phyloP scores from a whole-genome alignment of 371 early-diverging fungal genomes.

The Saksenaea vasiformis region DNA sequence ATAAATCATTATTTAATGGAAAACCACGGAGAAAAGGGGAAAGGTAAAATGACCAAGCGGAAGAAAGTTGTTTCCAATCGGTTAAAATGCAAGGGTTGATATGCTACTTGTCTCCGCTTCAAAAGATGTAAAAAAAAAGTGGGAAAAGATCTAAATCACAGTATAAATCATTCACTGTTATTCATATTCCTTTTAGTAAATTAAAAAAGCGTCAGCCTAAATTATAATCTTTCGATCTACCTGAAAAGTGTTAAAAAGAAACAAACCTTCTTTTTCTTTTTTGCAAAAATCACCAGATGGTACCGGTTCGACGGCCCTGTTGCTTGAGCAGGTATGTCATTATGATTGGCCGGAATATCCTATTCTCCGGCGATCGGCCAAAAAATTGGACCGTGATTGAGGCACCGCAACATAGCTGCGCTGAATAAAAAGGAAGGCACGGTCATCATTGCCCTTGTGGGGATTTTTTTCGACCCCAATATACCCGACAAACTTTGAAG shows the following conservation, averaged over 20 bases:
- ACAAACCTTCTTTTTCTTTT: not conserved
- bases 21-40: not conserved
- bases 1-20: not conserved
- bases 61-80: slow-evolving; percentile 2
- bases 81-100: not conserved
- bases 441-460: not conserved
- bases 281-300: not conserved
- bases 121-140: not conserved
- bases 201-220: not conserved
- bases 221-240: too few relatives aligned
- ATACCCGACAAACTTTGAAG: not conserved
- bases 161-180: not conserved
- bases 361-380: slow-evolving; percentile 1
- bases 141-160: not conserved
- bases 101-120: not conserved
- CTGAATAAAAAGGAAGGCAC: not conserved
- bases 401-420: not conserved
- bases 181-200: not conserved
- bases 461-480: not conserved
- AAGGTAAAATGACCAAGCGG: not conserved
- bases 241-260: not conserved
- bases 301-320: not conserved
- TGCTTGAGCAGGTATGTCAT: too few relatives aligned
- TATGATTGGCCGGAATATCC: not conserved
- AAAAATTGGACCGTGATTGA: not conserved